phyloP scores from a whole-genome alignment of 441 rosid genomes.

The Viola pubescens region DNA sequence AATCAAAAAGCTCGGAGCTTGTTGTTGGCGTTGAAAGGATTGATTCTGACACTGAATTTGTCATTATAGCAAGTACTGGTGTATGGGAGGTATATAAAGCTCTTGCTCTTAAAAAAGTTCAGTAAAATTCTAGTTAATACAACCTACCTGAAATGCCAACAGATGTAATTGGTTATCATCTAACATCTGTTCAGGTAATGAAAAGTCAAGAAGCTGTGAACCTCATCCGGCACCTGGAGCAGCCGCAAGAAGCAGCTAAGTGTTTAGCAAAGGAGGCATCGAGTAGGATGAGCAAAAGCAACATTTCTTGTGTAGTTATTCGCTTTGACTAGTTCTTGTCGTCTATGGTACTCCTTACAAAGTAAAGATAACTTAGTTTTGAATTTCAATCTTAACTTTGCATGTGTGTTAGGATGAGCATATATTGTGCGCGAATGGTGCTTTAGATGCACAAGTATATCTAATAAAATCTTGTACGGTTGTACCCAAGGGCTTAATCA shows the following conservation, averaged over 20 bases:
- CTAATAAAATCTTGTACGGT: too few relatives aligned
- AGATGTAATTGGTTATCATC: not conserved
- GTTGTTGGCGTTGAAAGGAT: constrained; percentile 37
- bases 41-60: constrained; percentile 46
- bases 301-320: constrained; percentile 59
- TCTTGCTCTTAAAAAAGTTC: too few relatives aligned
- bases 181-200: constrained; percentile 45
- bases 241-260: constrained; percentile 70
- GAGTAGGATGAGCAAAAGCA: constrained; percentile 54
- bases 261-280: constrained; percentile 66
- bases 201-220: constrained; percentile 71
- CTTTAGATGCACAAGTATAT: too few relatives aligned
- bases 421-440: too few relatives aligned
- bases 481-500: too few relatives aligned
- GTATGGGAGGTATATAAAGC: constrained; percentile 59
- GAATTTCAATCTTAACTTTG: too few relatives aligned
- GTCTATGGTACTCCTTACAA: not conserved
- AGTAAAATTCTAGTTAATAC: too few relatives aligned
- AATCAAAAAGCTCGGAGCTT: constrained; percentile 29
- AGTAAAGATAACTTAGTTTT: too few relatives aligned
- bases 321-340: constrained; percentile 37
- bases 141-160: not conserved
- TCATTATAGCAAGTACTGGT: constrained; percentile 65
- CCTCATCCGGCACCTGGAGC: constrained; percentile 53
- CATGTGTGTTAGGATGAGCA: too few relatives aligned